These are phyloP conservation scores for Sarocladiaceae sp. DNA, from an alignment of 2,329 filamentous ascomycete genomes.

Conservation along the genomic window DNA sequence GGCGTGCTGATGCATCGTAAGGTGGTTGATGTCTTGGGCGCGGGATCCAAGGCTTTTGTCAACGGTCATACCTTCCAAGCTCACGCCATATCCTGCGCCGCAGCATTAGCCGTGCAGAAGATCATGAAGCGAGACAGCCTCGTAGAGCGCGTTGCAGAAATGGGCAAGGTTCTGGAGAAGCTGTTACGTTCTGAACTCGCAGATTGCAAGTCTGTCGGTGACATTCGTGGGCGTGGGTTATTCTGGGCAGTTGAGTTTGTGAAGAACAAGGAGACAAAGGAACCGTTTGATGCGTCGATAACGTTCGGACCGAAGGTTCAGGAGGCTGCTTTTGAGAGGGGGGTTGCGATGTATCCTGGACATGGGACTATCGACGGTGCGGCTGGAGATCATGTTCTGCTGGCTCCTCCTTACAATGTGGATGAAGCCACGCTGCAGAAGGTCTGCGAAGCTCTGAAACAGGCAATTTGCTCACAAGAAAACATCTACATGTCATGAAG, in stretches of 20 bases:
- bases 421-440: slow-evolving; percentile 27
- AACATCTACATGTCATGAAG: background rate
- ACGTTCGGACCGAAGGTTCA: slow-evolving; percentile 23
- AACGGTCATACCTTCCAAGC: slow-evolving; percentile 54
- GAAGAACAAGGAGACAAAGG: slow-evolving; percentile 27
- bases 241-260: slow-evolving; percentile 48
- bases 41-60: slow-evolving; percentile 43
- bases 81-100: slow-evolving; percentile 31
- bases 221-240: slow-evolving; percentile 36
- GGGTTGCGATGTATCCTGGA: slow-evolving; percentile 57
- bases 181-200: slow-evolving; percentile 22
- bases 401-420: slow-evolving; percentile 66
- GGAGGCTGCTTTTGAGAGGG: slow-evolving; percentile 22
- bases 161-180: slow-evolving; percentile 25
- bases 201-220: slow-evolving; percentile 29
- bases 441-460: slow-evolving; percentile 7
- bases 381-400: slow-evolving; percentile 63
- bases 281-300: slow-evolving; percentile 27
- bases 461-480: slow-evolving; percentile 7
- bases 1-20: slow-evolving; percentile 46
- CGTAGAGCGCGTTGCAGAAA: slow-evolving; percentile 23
- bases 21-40: slow-evolving; percentile 43
- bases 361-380: slow-evolving; percentile 56
- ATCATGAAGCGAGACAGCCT: slow-evolving; percentile 31
- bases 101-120: slow-evolving; percentile 32